These are phyloP conservation scores for Fimicolochytrium jonesii DNA, from an alignment of 192 early-diverging fungal genomes.

Conservation along the genomic window DNA sequence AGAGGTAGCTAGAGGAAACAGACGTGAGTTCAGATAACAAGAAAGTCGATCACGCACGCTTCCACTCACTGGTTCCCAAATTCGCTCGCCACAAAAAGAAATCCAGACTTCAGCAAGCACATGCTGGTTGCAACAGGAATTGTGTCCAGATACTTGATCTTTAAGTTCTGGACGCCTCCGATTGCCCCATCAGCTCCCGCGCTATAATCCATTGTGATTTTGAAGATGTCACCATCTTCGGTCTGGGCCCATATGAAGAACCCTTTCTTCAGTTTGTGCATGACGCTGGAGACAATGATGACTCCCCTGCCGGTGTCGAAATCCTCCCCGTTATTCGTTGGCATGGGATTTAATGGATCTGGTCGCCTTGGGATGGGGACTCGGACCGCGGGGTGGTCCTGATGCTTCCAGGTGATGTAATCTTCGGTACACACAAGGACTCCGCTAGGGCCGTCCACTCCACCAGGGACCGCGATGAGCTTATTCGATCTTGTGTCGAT, in stretches of 20 bases:
- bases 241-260: conserved; percentile 92
- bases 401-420: conserved; percentile 81
- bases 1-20: conserved; percentile 60
- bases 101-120: conserved; percentile 87
- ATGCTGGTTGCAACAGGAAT: conserved; percentile 75
- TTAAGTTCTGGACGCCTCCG: conserved; percentile 55
- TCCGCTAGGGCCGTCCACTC: conserved; percentile 91
- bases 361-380: conserved; percentile 81
- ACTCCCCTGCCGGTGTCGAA: conserved; percentile 56
- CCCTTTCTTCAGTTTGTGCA: conserved; percentile 84
- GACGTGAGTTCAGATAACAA: conserved; percentile 1
- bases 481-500: conserved; percentile 71
- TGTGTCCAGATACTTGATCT: conserved; percentile 94
- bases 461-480: conserved; percentile 85
- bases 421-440: conserved; percentile 95
- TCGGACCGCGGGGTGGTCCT: conserved; percentile 54
- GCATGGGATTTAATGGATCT: conserved; percentile 50
- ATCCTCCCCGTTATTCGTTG: conserved; percentile 27
- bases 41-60: background rate
- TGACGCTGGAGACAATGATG: conserved; percentile 77
- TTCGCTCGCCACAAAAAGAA: conserved; percentile 87
- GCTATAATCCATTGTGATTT: conserved; percentile 80
- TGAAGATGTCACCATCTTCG: conserved; percentile 92
- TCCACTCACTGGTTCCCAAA: conserved; percentile 85
- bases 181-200: conserved; percentile 50